A percentile compares a stretch with the other conserved stretches of the same genome.
Evolutionary conservation across 2,329 filamentous ascomycete species (phyloP).

Genomic region (Venturia effusa): DNA sequence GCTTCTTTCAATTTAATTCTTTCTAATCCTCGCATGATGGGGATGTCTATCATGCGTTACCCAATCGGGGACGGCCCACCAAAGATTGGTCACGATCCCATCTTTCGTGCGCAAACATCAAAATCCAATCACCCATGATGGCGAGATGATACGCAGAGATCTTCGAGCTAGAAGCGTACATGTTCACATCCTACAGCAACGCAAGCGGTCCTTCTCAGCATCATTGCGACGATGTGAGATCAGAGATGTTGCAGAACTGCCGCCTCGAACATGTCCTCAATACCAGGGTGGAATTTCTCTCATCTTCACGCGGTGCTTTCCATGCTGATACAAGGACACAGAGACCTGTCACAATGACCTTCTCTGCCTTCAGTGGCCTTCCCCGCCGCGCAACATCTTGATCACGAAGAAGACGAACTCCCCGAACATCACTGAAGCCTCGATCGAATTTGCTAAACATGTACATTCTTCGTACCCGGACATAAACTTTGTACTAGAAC

Average conservation of each 20-base stretch:
- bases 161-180: not conserved
- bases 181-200: not conserved
- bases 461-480: constrained; percentile 69
- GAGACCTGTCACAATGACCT: constrained; percentile 49
- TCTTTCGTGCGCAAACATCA: not conserved
- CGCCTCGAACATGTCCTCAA: constrained; percentile 22
- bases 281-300: constrained; percentile 16
- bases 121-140: not conserved
- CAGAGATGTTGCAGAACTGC: constrained; percentile 34
- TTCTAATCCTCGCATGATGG: too few relatives aligned
- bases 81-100: not conserved
- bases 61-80: not conserved
- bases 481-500: constrained; percentile 75
- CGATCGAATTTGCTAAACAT: constrained; percentile 54
- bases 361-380: constrained; percentile 56
- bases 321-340: constrained; percentile 17
- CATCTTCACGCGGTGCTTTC: not conserved
- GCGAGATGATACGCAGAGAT: constrained; percentile 5
- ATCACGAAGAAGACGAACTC: constrained; percentile 57
- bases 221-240: constrained; percentile 28
- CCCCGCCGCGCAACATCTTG: constrained; percentile 56
- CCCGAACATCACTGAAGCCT: constrained; percentile 41
- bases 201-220: constrained; percentile 6
- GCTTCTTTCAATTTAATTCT: too few relatives aligned
- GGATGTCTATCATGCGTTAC: not conserved